Evolutionary conservation across 352 stramenopile genomes (phyloP).

Genomic region (Aphanomyces invadans): DNA sequence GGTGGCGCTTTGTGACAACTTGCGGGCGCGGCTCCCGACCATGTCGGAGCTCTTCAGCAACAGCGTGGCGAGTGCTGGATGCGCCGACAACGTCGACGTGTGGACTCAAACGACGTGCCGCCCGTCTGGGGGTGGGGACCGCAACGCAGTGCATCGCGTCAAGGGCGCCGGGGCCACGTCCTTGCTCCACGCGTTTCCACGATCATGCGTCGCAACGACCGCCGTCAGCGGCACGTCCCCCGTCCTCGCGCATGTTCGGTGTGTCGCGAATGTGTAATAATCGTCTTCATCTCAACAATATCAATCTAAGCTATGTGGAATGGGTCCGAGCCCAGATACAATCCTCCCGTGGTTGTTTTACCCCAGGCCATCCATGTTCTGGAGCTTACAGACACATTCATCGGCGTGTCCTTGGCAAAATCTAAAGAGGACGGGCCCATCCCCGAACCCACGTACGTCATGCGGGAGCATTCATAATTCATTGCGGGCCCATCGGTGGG

Average conservation of each 20-base stretch:
- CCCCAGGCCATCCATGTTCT: no score
- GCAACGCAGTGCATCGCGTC: not conserved
- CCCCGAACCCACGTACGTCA: not conserved
- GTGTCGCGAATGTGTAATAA: slow-evolving; percentile 4
- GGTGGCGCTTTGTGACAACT: not conserved
- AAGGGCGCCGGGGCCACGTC: not conserved
- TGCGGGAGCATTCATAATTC: not conserved
- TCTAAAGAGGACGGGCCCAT: no score
- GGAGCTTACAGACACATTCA: no score
- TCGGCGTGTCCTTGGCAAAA: no score
- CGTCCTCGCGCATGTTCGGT: not conserved
- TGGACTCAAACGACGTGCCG: slow-evolving; percentile 3
- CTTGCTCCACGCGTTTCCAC: not conserved
- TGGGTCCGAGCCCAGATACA: no score
- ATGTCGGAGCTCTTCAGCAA: not conserved
- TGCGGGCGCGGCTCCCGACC: not conserved
- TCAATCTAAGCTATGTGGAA: no score
- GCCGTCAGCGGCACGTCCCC: not conserved
- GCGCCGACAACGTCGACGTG: not conserved
- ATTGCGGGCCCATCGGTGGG: not conserved
- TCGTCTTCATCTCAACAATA: no score
- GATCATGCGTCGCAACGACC: not conserved
- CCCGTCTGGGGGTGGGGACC: not conserved
- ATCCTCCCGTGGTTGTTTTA: no score
- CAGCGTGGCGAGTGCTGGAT: not conserved